phyloP scores from a whole-genome alignment of 257 asterid genomes.

The Fraxinus excelsior region DNA sequence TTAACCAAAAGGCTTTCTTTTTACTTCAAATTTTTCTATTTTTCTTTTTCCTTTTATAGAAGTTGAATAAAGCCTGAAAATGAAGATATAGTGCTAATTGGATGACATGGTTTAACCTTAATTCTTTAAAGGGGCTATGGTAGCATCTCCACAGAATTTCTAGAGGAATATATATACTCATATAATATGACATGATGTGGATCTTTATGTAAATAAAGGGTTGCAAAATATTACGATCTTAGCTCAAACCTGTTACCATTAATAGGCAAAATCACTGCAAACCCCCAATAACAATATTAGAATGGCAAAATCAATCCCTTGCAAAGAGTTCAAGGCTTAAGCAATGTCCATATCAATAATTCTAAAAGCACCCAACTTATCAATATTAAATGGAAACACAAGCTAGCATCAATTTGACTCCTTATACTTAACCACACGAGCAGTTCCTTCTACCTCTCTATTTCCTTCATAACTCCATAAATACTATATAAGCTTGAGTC shows the following conservation, averaged over 20 bases:
- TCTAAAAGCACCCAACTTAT: background rate
- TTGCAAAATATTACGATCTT: background rate
- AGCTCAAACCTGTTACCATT: background rate
- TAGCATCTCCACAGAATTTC: background rate
- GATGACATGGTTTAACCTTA: background rate
- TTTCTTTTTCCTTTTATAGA: background rate
- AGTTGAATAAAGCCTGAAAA: background rate
- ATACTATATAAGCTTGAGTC: background rate
- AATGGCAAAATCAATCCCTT: conserved; percentile 8
- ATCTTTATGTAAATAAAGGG: background rate
- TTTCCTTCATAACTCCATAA: conserved; percentile 11
- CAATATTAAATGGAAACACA: conserved; percentile 3
- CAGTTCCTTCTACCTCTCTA: background rate
- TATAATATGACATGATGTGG: background rate
- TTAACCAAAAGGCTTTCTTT: background rate
- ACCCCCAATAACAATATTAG: conserved; percentile 11
- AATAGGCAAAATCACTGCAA: background rate
- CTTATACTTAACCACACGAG: conserved; percentile 5
- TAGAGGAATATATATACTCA: background rate
- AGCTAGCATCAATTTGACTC: background rate
- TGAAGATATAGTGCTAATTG: conserved; percentile 16
- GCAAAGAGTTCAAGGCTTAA: conserved; percentile 16
- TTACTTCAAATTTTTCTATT: background rate
- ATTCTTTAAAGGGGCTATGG: background rate
- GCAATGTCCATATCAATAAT: background rate